Conservation (phyloP, 306 rosid species). For the Begonia peltatifolia region DNA sequence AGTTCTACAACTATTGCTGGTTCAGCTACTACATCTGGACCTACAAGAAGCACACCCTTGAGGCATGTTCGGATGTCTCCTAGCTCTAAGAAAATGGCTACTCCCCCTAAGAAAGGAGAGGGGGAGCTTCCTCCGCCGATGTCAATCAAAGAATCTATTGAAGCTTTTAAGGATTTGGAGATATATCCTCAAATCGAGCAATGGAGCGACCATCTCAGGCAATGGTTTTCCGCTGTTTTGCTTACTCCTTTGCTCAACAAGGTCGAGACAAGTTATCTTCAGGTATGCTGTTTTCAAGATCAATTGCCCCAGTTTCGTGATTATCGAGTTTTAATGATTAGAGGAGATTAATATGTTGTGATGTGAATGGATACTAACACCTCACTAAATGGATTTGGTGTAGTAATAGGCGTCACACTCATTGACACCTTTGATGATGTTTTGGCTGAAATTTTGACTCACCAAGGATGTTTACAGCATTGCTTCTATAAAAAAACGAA, state of each 20-base stretch:
- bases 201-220: conserved; percentile 88
- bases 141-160: conserved; percentile 81
- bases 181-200: conserved; percentile 87
- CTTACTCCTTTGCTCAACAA: conserved; percentile 63
- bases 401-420: too few species aligned
- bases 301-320: too few species aligned
- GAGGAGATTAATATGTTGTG: too few species aligned
- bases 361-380: too few species aligned
- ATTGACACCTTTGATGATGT: too few species aligned
- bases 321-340: too few species aligned
- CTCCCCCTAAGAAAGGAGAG: conserved; percentile 89
- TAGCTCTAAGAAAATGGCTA: conserved; percentile 75
- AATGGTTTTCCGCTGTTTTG: conserved; percentile 75
- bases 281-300: conserved; percentile 26
- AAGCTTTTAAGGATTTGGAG: conserved; percentile 68
- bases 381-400: too few species aligned
- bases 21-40: conserved; percentile 66
- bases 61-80: conserved; percentile 98
- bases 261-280: conserved; percentile 73
- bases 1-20: conserved; percentile 53
- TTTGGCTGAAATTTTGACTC: too few species aligned
- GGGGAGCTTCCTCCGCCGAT: conserved; percentile 77
- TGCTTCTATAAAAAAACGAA: too few species aligned
- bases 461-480: too few species aligned
- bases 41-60: conserved; percentile 70